Evolutionary conservation across 371 early-diverging fungal species (phyloP), one percentile per base, ranked within the genome.

Genomic region (Gilbertella persicaria): DNA sequence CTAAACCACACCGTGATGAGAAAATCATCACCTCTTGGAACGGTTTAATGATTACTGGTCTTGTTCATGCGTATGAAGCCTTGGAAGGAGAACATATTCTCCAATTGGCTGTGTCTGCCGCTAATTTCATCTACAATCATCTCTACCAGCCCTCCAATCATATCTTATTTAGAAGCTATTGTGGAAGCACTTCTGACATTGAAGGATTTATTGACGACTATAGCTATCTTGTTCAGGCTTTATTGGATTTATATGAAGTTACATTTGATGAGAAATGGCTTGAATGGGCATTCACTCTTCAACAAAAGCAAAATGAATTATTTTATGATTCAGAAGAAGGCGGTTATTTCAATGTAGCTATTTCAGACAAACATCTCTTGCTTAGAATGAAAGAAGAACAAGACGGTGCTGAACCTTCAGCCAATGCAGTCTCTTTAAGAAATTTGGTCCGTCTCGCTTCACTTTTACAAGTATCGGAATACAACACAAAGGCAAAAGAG

Each of bases 321-420:
- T 86, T 85, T 53, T 86, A 80, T 69, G 88, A 88, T 55, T 26
- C 23, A 2, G 63, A 67, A 2, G 41, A 53, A 20, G 80, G 81
- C 10, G 86, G 84, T 1, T 87, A 76, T 51, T 86, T 73, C 51
- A 76, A 71, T 42, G 80, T 79, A 3, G 36, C 63, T 13, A 60
- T 62, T 29, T 66, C 53, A 4, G 82, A 78, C 24, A 67, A 71
- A 21, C 50, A 57, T n/a, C 73, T 87, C 4, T 52, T 83, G 35
- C 51, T 87, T 29, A 50, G 84, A 43, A 44, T 83, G 67, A 87
- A 87, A 57, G 86, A 87, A 60, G 86, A 83, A 45, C 80, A 83
- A 60, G 87, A 87, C 62, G 84, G 85, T 14, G 85, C 87, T 0
- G 87, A 87, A 54, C 87, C 87, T 16, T 75, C 85, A 23, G 60